phyloP scores from a whole-genome alignment of 2,329 filamentous ascomycete species.

The Alternaria ethzedia region DNA sequence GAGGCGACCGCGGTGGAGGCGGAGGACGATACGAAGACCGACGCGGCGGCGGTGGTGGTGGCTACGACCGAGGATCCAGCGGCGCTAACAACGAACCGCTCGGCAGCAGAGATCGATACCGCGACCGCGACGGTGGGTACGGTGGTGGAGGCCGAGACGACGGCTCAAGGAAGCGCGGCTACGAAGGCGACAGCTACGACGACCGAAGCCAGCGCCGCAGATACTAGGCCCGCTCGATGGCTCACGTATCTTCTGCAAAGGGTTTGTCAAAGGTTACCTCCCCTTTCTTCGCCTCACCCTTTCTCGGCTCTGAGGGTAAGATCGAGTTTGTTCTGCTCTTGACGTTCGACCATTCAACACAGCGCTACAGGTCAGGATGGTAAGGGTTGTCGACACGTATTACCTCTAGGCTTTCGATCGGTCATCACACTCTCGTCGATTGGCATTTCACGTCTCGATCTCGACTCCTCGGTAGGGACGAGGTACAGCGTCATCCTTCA shows the following conservation, averaged over 20 bases:
- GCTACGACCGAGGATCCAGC: conserved; percentile 55
- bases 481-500: not conserved
- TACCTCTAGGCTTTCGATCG: not conserved
- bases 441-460: not conserved
- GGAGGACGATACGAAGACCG: conserved; percentile 20
- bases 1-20: conserved; percentile 39
- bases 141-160: conserved; percentile 42
- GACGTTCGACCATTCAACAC: conserved; percentile 20
- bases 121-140: conserved; percentile 36
- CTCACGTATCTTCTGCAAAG: conserved; percentile 28
- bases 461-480: not conserved
- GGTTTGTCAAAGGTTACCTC: conserved; percentile 50
- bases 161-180: conserved; percentile 51
- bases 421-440: not conserved
- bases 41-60: conserved; percentile 24
- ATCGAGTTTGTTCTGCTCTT: conserved; percentile 26
- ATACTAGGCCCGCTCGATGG: conserved; percentile 54
- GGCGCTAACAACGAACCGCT: conserved; percentile 87
- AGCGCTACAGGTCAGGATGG: conserved; percentile 28
- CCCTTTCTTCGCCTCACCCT: conserved; percentile 41
- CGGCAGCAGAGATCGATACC: conserved; percentile 62
- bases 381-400: conserved; percentile 25
- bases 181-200: conserved; percentile 81
- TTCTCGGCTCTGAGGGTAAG: conserved; percentile 47
- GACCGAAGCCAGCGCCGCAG: conserved; percentile 69